Evolutionary conservation across 2,329 filamentous ascomycete species (phyloP).

Genomic region (Curvularia sp.): DNA sequence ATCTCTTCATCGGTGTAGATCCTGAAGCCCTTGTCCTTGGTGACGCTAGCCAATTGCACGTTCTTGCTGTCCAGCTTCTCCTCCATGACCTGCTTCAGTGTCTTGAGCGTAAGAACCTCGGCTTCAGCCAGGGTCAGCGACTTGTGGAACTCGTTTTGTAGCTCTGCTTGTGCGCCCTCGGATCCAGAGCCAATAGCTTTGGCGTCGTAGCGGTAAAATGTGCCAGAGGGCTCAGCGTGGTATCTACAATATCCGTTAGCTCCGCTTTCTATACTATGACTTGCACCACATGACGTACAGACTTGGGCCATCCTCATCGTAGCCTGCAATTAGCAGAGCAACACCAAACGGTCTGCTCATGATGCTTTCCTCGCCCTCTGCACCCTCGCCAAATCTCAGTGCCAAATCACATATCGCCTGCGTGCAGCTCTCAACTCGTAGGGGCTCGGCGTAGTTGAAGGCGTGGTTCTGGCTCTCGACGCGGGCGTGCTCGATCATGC

Average conservation of each 20-base stretch:
- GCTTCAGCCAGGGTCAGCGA: slow-evolving; percentile 91
- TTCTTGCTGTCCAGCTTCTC: slow-evolving; percentile 99
- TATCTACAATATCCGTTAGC: slow-evolving; percentile 62
- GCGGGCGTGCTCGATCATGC: slow-evolving; percentile 97
- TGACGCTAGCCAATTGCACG: slow-evolving; percentile 96
- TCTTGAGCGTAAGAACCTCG: slow-evolving; percentile 95
- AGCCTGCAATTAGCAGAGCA: slow-evolving; percentile 92
- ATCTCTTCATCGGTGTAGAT: slow-evolving; percentile 99
- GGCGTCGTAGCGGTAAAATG: slow-evolving; percentile 98
- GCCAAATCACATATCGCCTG: slow-evolving; percentile 98
- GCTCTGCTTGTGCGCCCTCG: slow-evolving; percentile 94
- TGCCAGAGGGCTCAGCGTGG: slow-evolving; percentile 96
- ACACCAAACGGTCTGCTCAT: slow-evolving; percentile 98
- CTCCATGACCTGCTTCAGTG: slow-evolving; percentile 99
- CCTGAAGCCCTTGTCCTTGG: slow-evolving; percentile 95
- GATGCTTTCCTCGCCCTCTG: slow-evolving; percentile 96
- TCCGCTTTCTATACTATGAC: no score
- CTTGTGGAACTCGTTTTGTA: slow-evolving; percentile 99
- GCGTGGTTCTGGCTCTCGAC: slow-evolving; percentile 97
- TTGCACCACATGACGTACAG: slow-evolving; percentile 61
- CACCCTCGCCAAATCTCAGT: slow-evolving; percentile 94
- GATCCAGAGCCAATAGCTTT: slow-evolving; percentile 98
- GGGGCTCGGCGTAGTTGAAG: slow-evolving; percentile 96
- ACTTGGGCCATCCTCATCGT: slow-evolving; percentile 95
- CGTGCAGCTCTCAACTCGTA: slow-evolving; percentile 96